A percentile compares a stretch with the other conserved stretches of the same genome.
These are phyloP conservation scores for Tetracladium maxilliforme DNA, from an alignment of 2,329 filamentous ascomycete genomes.

Conservation along the genomic window DNA sequence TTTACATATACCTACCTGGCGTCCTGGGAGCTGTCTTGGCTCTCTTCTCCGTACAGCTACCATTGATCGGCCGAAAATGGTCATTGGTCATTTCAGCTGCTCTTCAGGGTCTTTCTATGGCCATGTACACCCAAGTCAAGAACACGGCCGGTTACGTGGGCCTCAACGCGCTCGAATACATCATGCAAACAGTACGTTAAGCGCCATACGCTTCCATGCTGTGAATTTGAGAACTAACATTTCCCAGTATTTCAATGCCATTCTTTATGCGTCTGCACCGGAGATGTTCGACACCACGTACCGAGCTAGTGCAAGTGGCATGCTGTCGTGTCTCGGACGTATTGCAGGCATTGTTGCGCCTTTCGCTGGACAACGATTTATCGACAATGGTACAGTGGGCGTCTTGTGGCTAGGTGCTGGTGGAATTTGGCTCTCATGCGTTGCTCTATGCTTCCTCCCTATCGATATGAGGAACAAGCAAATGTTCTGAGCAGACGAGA, in stretches of 20 bases:
- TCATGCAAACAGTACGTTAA: slow-evolving; percentile 11
- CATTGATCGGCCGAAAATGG: slow-evolving; percentile 11
- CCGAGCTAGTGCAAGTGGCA: slow-evolving; percentile 2
- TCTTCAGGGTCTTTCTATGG: slow-evolving; percentile 11
- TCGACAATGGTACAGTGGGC: slow-evolving; percentile 1
- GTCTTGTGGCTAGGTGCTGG: slow-evolving; percentile 2
- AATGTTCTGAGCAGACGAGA: slow-evolving; percentile 1
- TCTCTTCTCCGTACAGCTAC: slow-evolving; percentile 6
- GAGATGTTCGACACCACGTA: slow-evolving; percentile 6
- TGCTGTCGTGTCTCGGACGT: slow-evolving; percentile 2
- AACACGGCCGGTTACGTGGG: slow-evolving; percentile 12
- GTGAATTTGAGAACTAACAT: neutral
- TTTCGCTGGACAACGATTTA: slow-evolving; percentile 1
- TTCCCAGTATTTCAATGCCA: slow-evolving; percentile 6
- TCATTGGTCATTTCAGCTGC: slow-evolving; percentile 12
- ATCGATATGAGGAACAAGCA: slow-evolving; percentile 2
- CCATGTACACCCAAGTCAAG: slow-evolving; percentile 11
- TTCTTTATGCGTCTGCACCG: slow-evolving; percentile 9
- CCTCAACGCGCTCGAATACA: slow-evolving; percentile 14
- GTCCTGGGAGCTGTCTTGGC: slow-evolving; percentile 13
- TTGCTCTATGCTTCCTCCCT: slow-evolving; percentile 1
- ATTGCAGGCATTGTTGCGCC: slow-evolving; percentile 2
- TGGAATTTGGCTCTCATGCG: slow-evolving; percentile 1
- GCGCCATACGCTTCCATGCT: slow-evolving; percentile 4
- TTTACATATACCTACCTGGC: slow-evolving; percentile 19